These are phyloP conservation scores for Mycena sanguinolenta DNA, from an alignment of 768 basidiomycete species.

Conservation along the genomic window DNA sequence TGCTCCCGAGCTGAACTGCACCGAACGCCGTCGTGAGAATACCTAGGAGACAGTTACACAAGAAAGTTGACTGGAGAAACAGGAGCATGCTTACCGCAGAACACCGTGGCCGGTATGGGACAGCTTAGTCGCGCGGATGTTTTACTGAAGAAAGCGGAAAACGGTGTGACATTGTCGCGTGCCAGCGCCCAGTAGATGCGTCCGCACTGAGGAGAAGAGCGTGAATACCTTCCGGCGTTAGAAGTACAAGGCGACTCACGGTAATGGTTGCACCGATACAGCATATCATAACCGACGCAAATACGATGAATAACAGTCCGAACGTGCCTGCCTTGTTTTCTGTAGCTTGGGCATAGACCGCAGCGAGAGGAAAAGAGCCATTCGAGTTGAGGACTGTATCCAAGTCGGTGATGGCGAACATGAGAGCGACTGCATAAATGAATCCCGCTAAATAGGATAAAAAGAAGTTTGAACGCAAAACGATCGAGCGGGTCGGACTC, in stretches of 20 bases:
- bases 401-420: slow-evolving; percentile 32
- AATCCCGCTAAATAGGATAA: slow-evolving; percentile 19
- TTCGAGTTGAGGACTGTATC: slow-evolving; percentile 30
- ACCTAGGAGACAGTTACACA: too few relatives aligned
- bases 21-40: too few relatives aligned
- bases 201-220: too few relatives aligned
- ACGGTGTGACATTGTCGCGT: too few relatives aligned
- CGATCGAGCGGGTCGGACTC: neutral
- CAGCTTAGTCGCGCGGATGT: too few relatives aligned
- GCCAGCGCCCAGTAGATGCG: too few relatives aligned
- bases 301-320: slow-evolving; percentile 21
- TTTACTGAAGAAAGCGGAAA: too few relatives aligned
- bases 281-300: slow-evolving; percentile 19
- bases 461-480: neutral
- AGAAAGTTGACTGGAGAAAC: too few relatives aligned
- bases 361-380: slow-evolving; percentile 30
- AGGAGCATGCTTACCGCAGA: too few relatives aligned
- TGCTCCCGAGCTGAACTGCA: too few relatives aligned
- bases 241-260: neutral
- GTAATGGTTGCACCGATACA: slow-evolving; percentile 22
- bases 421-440: slow-evolving; percentile 26
- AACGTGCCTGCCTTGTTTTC: slow-evolving; percentile 28
- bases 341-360: slow-evolving; percentile 30
- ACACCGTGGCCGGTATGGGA: too few relatives aligned
- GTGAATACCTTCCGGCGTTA: too few relatives aligned